Evolutionary conservation across 805 yeast genomes (phyloP), one percentile per base, ranked within the genome.

Genomic region (Zygosaccharomyces kombuchaensis): DNA sequence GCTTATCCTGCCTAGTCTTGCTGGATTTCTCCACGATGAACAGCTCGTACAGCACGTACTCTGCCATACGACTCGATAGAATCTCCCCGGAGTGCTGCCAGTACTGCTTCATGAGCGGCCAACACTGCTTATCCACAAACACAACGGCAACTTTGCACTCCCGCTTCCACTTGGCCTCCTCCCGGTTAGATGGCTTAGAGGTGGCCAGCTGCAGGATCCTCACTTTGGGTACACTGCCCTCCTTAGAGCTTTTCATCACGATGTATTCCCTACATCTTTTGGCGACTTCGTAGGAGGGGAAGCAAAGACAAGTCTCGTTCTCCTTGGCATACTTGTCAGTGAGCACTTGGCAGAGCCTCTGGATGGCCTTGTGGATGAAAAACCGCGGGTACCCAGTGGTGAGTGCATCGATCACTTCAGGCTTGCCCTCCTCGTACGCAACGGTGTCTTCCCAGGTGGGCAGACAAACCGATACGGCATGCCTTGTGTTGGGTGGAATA

Each of bases 31-130:
- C 67, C 42, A 67, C 62, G 51, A 64, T 56, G 60, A 75, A 56
- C 56, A 84, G 67, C 60, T 81, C 87, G 49, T 78, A 80, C 48
- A 84, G 66, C 39, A 86, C 80, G 58, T 87, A 93, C 65, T 90
- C 96, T 1, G 89, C 97, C 62, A 82, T 69, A 57, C 98, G 73
- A 29, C 96, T 87, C 12, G 96, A 87, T 22, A 93, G 78, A n/a
- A 96, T 96, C 65, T 91, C 97, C 22, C 99, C 99, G 0, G 96
- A 73, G 59, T 90, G 96, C 64, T 91, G 97, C 99, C 99, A 93
- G 68, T 87, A 93, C 56, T 80, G 80, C 61, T 87, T 89, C 32
- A 93, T 90, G 3, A 85, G 63, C 1, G 78, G 64, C 51, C 73
- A 80, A 47, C 75, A 80, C 2, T 72, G 69, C 1, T 71, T 64